Base-by-base conservation (phyloP, 768 basidiomycete genomes). In the Dacryopinax spathularia region DNA sequence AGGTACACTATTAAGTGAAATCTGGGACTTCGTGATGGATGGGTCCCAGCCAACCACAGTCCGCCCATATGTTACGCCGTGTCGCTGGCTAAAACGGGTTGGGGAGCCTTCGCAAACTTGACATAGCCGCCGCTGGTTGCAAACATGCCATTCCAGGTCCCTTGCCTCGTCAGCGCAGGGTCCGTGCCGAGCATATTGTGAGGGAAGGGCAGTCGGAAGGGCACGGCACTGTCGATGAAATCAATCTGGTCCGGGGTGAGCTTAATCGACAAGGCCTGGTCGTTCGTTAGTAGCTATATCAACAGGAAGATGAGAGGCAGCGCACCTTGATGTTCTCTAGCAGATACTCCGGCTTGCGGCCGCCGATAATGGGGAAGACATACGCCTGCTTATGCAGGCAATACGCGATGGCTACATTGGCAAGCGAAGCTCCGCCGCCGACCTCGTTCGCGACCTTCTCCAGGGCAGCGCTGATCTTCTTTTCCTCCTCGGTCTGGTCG, bases 121-220 rank as follows among this genome's bases (percentile, higher is more conserved):
- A 56, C 31, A 6, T 10, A 22, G 15, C 48, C 48, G 7, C 48
- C 48, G 25, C 48, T 56, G 3, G 48, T 31, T 29, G 31, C 31
- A 20, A 56, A 56, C 5, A 29, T 29, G 25, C 48, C 48, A 29
- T 29, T 56, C 48, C 48, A 56, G 25, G 5, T 29, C 25, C 48
- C 48, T 4, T 25, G 9, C 25, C 48, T 13, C 22, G 48, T 56
- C 12, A 56, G 48, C 3, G 25, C 25, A 9, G 48, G 48, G 48
- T 56, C 48, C 4, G 48, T 56, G 9, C 48, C 75, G 22, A 77
- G 66, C 34, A 73, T 2, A 18, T 44, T 63, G 59, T 60, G 33
- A 0, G 77, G 77, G 72, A 83, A 84, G 3, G 82, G 82, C 10
- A 66, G 64, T 39, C 81, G 76, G 65, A 83, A 81, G 0, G 77